Percentiles rank a stretch among this genome's conserved stretches.
Evolutionary conservation across 2,329 filamentous ascomycete genomes (phyloP).

Genomic region (Fusarium goolgardi): DNA sequence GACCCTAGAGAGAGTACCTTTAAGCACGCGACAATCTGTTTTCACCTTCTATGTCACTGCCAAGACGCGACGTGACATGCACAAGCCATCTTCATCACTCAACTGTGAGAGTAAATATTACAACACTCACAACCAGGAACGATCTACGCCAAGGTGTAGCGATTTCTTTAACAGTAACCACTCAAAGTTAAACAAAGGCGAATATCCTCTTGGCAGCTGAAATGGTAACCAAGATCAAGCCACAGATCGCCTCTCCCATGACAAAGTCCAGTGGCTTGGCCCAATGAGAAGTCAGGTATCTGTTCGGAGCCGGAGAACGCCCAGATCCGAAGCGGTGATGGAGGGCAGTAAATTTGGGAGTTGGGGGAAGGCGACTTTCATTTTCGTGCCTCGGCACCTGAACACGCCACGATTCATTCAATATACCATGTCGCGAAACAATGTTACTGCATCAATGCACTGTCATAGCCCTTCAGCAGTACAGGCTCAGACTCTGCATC

Average conservation of each 20-base stretch:
- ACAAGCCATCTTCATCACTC: slow-evolving; percentile 3
- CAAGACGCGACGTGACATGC: slow-evolving; percentile 6
- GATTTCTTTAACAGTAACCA: not conserved
- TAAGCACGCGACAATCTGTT: not conserved
- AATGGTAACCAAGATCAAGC: slow-evolving; percentile 3
- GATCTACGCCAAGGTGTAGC: not conserved
- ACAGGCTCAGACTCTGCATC: not conserved
- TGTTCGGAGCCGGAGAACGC: slow-evolving; percentile 28
- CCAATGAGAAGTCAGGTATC: not conserved
- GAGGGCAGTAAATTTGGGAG: not conserved
- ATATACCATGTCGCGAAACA: not conserved
- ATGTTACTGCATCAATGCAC: not conserved
- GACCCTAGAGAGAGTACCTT: not conserved
- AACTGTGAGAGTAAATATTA: not conserved
- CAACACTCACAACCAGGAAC: not conserved
- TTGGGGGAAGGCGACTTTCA: not conserved
- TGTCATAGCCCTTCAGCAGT: not conserved
- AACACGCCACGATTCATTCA: not conserved
- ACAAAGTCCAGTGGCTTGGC: not conserved
- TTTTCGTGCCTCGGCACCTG: slow-evolving; percentile 15
- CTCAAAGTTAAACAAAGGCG: not conserved
- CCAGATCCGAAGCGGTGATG: slow-evolving; percentile 11
- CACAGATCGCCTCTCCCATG: not conserved
- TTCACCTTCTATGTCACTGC: not conserved
- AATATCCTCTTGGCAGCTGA: slow-evolving; percentile 15